Evolutionary conservation across 768 basidiomycete species (phyloP).

Genomic region (Collybia sp.): DNA sequence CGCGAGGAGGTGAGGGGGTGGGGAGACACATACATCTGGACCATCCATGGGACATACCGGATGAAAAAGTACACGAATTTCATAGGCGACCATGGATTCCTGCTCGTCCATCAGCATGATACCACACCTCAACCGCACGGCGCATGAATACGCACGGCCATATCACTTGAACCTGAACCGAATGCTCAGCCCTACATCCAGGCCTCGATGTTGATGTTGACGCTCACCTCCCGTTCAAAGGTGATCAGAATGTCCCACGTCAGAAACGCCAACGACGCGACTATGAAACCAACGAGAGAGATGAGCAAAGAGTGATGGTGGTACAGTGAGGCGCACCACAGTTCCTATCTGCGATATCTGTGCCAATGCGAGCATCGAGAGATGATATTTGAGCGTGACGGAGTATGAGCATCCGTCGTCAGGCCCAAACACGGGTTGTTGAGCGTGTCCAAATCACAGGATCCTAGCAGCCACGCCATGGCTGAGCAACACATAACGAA

Average conservation of each 20-base stretch:
- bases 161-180: constrained; percentile 27
- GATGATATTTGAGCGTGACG: too few relatives aligned
- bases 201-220: neutral
- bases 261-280: constrained; percentile 31
- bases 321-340: too few relatives aligned
- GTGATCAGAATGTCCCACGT: constrained; percentile 38
- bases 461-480: too few relatives aligned
- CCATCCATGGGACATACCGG: constrained; percentile 30
- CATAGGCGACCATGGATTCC: constrained; percentile 25
- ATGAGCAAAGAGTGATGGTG: too few relatives aligned
- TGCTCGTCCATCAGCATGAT: constrained; percentile 3
- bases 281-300: constrained; percentile 17
- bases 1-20: neutral
- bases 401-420: too few relatives aligned
- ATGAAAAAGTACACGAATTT: constrained; percentile 32
- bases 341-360: too few relatives aligned
- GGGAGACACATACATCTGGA: constrained; percentile 25
- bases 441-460: too few relatives aligned
- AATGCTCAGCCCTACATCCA: neutral
- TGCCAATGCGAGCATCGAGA: too few relatives aligned
- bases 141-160: constrained; percentile 31
- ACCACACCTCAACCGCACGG: neutral
- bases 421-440: too few relatives aligned
- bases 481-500: too few relatives aligned
- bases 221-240: constrained; percentile 31